phyloP scores from a whole-genome alignment of 2,329 filamentous ascomycete species.

The Tolypocladium capitatum region DNA sequence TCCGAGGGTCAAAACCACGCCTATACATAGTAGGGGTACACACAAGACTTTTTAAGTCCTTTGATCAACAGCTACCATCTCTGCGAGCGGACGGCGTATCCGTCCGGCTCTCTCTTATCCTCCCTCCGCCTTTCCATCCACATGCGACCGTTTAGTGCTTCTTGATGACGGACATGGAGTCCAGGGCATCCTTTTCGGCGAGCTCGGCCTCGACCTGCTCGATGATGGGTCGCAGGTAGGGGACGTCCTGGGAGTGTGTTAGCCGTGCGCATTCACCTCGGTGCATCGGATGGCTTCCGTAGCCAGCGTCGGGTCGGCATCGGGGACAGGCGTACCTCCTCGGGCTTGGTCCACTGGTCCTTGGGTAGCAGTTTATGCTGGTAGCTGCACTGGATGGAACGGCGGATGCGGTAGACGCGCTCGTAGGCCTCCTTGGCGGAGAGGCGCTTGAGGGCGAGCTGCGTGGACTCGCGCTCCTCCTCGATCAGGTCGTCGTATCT shows the following conservation, averaged over 20 bases:
- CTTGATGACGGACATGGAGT: conserved; percentile 36
- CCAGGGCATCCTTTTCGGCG: conserved; percentile 38
- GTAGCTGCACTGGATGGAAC: conserved; percentile 69
- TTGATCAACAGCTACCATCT: neutral
- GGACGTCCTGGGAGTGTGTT: conserved; percentile 28
- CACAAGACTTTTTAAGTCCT: conserved; percentile 4
- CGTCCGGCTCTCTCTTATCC: neutral
- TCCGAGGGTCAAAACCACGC: conserved; percentile 5
- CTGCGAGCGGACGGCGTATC: neutral
- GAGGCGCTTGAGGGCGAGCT: conserved; percentile 81
- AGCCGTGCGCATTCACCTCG: neutral
- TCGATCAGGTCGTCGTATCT: conserved; percentile 91
- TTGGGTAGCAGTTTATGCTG: conserved; percentile 52
- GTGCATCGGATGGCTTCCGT: neutral
- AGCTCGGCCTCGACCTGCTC: conserved; percentile 34
- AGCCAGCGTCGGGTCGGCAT: neutral
- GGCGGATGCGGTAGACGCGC: conserved; percentile 91
- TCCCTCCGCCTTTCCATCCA: neutral
- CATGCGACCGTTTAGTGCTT: conserved; percentile 25
- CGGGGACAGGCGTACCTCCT: conserved; percentile 26
- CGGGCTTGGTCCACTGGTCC: conserved; percentile 45
- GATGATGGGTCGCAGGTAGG: conserved; percentile 41
- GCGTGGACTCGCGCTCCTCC: conserved; percentile 80
- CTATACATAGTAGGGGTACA: conserved; percentile 8
- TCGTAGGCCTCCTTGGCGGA: conserved; percentile 86